Conservation (phyloP, 1,284 basidiomycete genomes). For the Apiotrichum gamsii region DNA sequence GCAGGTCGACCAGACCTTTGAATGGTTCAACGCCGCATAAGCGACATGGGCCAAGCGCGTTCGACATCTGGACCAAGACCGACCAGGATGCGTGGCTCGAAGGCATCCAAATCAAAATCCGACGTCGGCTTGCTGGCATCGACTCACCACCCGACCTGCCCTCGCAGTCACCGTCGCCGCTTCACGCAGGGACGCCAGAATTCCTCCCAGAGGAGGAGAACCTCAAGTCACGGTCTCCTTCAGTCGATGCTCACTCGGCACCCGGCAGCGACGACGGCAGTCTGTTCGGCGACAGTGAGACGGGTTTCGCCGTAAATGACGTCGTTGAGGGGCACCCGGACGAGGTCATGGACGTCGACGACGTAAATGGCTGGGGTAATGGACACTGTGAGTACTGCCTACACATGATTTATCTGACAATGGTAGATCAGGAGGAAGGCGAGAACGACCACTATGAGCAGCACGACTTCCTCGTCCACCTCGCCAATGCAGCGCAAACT, state of each 20-base stretch:
- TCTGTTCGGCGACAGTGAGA: not conserved
- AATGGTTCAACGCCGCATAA: too few relatives aligned
- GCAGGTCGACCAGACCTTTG: not conserved
- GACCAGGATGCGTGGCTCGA: slow-evolving; percentile 31
- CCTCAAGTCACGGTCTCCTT: not conserved
- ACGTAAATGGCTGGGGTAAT: too few relatives aligned
- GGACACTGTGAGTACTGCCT: too few relatives aligned
- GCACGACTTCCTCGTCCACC: too few relatives aligned
- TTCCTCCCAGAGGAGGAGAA: not conserved
- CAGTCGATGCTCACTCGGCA: too few relatives aligned
- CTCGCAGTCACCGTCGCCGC: slow-evolving; percentile 11
- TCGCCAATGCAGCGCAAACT: too few relatives aligned
- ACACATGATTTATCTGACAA: too few relatives aligned
- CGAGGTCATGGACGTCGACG: too few relatives aligned
- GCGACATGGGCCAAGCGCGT: slow-evolving; percentile 16
- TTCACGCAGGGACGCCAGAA: not conserved
- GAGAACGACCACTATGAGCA: too few relatives aligned
- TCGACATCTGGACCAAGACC: slow-evolving; percentile 20
- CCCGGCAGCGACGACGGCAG: not conserved
- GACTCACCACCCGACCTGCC: too few relatives aligned
- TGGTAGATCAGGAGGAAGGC: too few relatives aligned
- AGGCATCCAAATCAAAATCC: slow-evolving; percentile 28
- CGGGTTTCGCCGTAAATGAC: not conserved
- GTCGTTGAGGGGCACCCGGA: not conserved
- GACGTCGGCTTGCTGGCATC: slow-evolving; percentile 9